phyloP scores from a whole-genome alignment of 2,329 filamentous ascomycete species.

The Byssoonygena ceratinophila region DNA sequence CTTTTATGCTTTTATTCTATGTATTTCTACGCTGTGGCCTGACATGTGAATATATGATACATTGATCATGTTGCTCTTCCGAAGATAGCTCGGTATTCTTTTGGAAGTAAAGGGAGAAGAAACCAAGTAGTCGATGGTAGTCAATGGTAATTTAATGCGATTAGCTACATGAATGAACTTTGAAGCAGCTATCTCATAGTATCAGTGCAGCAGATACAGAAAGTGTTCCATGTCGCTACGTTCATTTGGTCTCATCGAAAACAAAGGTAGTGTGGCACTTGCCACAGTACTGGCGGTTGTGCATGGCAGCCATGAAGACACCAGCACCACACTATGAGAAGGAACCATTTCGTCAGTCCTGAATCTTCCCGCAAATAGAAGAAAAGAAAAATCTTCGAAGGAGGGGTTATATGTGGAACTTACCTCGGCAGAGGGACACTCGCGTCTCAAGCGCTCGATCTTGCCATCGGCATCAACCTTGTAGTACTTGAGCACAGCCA shows the following conservation, averaged over 20 bases:
- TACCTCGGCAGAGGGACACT: conserved; percentile 87
- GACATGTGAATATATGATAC: background rate
- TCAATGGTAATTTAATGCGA: background rate
- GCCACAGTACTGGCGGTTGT: conserved; percentile 96
- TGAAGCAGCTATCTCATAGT: conserved; percentile 3
- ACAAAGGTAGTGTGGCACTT: conserved; percentile 62
- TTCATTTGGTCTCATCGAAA: conserved; percentile 53
- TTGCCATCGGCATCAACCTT: conserved; percentile 99
- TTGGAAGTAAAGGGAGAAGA: background rate
- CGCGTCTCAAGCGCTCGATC: conserved; percentile 97
- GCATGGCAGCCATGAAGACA: conserved; percentile 99
- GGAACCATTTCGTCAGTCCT: conserved; percentile 28
- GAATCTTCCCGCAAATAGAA: background rate
- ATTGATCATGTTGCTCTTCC: background rate
- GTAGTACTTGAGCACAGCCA: conserved; percentile 99
- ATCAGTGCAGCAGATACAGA: background rate
- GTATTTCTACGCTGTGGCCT: background rate
- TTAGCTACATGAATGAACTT: background rate
- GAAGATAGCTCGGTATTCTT: background rate
- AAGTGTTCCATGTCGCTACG: conserved; percentile 1
- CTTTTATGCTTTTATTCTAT: background rate
- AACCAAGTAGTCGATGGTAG: background rate
- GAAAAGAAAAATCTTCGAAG: background rate
- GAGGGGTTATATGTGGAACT: no score
- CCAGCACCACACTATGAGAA: conserved; percentile 77